phyloP scores from a whole-genome alignment of 805 yeast genomes.

The Lipomyces sp. region DNA sequence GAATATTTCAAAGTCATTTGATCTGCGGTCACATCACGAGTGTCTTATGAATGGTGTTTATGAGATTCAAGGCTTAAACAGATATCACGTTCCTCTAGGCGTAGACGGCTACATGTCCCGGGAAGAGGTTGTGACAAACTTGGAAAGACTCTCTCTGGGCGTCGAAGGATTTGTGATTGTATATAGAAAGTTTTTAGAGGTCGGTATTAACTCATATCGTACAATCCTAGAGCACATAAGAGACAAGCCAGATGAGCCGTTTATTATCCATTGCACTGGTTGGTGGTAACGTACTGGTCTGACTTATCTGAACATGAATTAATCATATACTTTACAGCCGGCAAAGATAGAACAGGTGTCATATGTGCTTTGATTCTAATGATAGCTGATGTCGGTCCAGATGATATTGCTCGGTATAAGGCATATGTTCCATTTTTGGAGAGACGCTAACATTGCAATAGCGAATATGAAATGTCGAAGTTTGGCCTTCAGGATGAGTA shows the following conservation, averaged over 20 bases:
- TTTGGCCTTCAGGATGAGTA: constrained; percentile 53
- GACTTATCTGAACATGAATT: background rate
- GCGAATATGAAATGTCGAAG: constrained; percentile 75
- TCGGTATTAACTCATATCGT: constrained; percentile 56
- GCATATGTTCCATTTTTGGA: background rate
- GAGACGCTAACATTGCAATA: background rate
- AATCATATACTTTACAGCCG: constrained; percentile 48
- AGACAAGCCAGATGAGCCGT: constrained; percentile 56
- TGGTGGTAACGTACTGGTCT: constrained; percentile 40
- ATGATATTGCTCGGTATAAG: constrained; percentile 55
- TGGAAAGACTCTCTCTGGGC: constrained; percentile 54
- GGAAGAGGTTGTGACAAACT: constrained; percentile 61
- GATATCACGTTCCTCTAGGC: constrained; percentile 65
- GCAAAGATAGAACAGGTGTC: constrained; percentile 85
- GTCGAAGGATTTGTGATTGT: constrained; percentile 67
- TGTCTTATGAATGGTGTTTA: constrained; percentile 51
- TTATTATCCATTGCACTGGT: constrained; percentile 71
- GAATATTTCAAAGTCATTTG: constrained; percentile 63
- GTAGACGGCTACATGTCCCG: constrained; percentile 63
- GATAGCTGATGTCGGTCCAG: constrained; percentile 66
- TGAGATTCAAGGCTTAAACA: constrained; percentile 52
- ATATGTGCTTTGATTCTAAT: constrained; percentile 68
- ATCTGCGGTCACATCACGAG: constrained; percentile 69
- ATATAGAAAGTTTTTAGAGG: constrained; percentile 60
- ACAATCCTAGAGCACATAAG: constrained; percentile 60